Conservation (phyloP, 1,284 basidiomycete species). For the Taiwanofungus camphoratus region DNA sequence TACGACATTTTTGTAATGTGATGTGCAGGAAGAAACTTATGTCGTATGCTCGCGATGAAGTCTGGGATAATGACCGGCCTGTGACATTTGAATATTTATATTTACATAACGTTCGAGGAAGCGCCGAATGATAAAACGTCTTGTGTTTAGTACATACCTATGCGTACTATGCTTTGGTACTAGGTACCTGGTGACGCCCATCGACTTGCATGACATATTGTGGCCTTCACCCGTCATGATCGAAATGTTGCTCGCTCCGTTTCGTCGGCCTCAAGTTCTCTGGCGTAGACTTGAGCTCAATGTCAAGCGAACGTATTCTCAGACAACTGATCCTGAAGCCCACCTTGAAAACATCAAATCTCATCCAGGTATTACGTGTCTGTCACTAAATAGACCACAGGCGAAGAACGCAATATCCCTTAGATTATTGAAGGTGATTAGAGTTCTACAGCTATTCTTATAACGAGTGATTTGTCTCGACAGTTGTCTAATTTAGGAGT, state of each 20-base stretch:
- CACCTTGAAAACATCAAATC: slow-evolving; percentile 47
- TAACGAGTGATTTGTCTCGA: background rate
- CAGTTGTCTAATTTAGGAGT: slow-evolving; percentile 45
- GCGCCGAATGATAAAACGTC: too few relatives aligned
- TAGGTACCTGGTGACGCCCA: slow-evolving; percentile 6
- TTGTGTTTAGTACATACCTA: too few relatives aligned
- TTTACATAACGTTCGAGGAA: too few relatives aligned
- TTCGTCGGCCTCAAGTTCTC: background rate
- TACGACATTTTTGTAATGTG: too few relatives aligned
- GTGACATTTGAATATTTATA: too few relatives aligned
- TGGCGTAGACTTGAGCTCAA: background rate
- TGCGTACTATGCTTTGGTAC: too few relatives aligned
- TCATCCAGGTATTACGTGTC: slow-evolving; percentile 53
- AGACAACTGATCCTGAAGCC: slow-evolving; percentile 34
- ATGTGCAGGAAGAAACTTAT: too few relatives aligned
- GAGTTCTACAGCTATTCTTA: background rate
- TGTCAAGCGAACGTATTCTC: slow-evolving; percentile 7
- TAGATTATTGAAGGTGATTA: slow-evolving; percentile 58
- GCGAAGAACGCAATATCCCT: slow-evolving; percentile 88
- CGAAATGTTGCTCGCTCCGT: background rate
- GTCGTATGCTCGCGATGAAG: too few relatives aligned
- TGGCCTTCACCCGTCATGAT: background rate
- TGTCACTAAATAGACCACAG: slow-evolving; percentile 76
- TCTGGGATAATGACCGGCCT: too few relatives aligned
- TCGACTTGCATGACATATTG: background rate